Evolutionary conservation across 73 alveolate species (phyloP), one percentile per base, ranked within the genome.

Genomic region (Paramecium biaurelia): DNA sequence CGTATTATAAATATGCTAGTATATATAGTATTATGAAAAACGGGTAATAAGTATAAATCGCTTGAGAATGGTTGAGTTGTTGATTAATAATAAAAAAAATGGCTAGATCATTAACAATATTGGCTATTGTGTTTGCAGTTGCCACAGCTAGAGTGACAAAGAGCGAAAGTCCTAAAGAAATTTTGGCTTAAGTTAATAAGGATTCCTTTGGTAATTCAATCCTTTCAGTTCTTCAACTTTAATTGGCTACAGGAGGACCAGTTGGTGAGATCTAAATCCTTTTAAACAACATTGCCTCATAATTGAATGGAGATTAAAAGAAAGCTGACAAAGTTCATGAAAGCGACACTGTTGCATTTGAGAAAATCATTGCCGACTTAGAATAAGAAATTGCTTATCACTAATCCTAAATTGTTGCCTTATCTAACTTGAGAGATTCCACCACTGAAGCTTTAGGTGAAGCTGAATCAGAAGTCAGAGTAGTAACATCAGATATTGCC

Each of bases 271-370:
- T 79, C 74, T 79, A 79, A 34, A 79, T 79, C 32, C 72, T 79
- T 41, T 79, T 79, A 14, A 79, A 79, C 43, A 79, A 79, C 72
- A 79, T 79, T 21, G 90, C 90, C 37, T 79, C 90, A 79, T 79
- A 79, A 79, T 41, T 79, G 70, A 79, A 79, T 41, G 56, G 56
- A 30, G 90, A 79, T 79, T 79, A 79, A 45, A 79, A 79, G 90
- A 79, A 79, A 45, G 90, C 90, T 79, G 90, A 79, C 74, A 79
- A 79, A 45, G 90, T 79, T 43, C 70, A 79, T 34, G 90, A 79
- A 42, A 43, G 63, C 12, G 90, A 79, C 72, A 45, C 72, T n/a
- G 72, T 41, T 38, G 90, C 90, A 43, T 41, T 41, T 34, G 74
- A 41, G 74, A 79, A 79, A 42, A 41, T 79, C 45, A 79, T 79